Evolutionary conservation across 371 early-diverging fungal species (phyloP).

Genomic region (Parasitella parasitica): DNA sequence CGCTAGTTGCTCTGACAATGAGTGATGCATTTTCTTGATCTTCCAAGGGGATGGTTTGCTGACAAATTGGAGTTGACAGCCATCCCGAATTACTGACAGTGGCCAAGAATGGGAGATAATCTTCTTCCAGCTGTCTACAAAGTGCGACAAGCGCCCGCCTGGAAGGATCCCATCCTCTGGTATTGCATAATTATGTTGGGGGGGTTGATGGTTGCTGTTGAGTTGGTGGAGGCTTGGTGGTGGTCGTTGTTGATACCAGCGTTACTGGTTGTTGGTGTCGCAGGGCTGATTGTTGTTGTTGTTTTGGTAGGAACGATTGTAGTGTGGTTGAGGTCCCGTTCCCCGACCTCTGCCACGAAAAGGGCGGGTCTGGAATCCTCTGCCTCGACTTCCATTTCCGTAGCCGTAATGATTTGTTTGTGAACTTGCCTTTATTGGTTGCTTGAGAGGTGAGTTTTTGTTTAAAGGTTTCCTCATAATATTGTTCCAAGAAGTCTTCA

Average conservation of each 20-base stretch:
- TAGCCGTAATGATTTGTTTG: too few species aligned
- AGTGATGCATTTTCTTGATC: neutral
- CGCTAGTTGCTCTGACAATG: neutral
- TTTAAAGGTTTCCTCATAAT: neutral
- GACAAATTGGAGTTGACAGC: conserved; percentile 1
- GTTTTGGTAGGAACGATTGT: neutral
- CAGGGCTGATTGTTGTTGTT: neutral
- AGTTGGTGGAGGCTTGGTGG: neutral
- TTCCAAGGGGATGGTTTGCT: neutral
- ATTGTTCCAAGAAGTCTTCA: neutral
- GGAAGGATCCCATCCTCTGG: neutral
- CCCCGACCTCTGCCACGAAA: neutral
- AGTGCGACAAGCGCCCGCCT: neutral
- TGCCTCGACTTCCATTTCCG: neutral
- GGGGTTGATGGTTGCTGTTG: too few species aligned
- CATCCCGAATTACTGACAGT: neutral
- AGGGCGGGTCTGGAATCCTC: neutral
- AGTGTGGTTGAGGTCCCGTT: neutral
- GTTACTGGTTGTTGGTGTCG: neutral
- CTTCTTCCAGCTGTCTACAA: neutral
- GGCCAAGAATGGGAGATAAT: neutral
- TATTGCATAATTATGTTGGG: neutral
- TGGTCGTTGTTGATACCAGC: too few species aligned
- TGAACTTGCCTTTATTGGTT: neutral
- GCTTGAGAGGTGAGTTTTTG: neutral